Evolutionary conservation across 2,329 filamentous ascomycete species (phyloP), one percentile per base, ranked within the genome.

Genomic region (Diaporthe citrichinensis): DNA sequence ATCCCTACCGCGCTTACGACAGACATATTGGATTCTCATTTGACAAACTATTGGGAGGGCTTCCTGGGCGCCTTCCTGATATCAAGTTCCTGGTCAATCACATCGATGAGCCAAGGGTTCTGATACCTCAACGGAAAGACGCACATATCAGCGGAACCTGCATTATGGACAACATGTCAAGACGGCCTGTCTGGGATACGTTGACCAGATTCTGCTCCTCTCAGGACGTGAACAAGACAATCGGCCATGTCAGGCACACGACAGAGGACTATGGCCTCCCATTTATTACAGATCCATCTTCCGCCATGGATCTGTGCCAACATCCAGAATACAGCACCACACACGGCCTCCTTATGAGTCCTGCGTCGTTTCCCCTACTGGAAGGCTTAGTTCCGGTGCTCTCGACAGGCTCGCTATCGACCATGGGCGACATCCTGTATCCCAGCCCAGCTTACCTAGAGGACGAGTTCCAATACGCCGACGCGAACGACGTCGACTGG

Each of bases 311-410:
- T 57, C 73, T 90, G 1, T 90, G 89, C 51, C 78, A 78, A 0
- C 85, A 90, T 61, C 82, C 85, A 0, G 85, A 88, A 36, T 88
- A 88, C 76, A 78, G 78, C 6, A 51, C 78, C 17, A 80, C 83
- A 74, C 86, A 91, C 74, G 89, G 88, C 10, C 80, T 90, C 10
- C 80, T 88, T 36, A 81, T 84, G 8, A 84, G 83, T 7, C 88
- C 89, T 0, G 80, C 84, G 1, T 85, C 86, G 0, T 84, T 89
- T 28, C 79, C 78, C 0, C 57, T 71, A 6, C 10, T 74, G 17
- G 55, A 71, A 65, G 57, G 65, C 7, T 25, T 62, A 17, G 55
- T 65, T 0, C 73, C 73, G 7, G 36, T 74, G 7, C 55, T 74
- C 10, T 74, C 73, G 20, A 71, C 55, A 4, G 71, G 71, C 3